Base-by-base conservation (phyloP, 2,329 filamentous ascomycete species). In the Exserohilum rostratum region DNA sequence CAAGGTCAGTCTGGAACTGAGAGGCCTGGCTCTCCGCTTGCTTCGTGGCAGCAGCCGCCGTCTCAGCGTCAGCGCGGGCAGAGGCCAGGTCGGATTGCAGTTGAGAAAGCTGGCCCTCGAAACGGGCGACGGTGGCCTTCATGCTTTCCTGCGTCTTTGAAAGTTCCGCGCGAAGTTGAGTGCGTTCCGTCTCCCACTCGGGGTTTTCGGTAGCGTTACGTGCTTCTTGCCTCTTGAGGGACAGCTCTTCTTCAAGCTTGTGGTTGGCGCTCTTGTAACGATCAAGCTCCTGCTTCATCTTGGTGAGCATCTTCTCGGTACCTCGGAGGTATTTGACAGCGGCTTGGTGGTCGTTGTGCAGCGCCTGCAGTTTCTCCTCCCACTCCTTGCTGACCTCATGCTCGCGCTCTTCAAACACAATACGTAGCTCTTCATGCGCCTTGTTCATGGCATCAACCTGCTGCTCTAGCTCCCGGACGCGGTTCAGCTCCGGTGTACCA, bases 261-360 rank as follows among this genome's bases (percentile, higher is more conserved):
- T 83, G 80, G 69, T 97, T 97, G 57, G 95, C 90, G 11, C 86
- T 79, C 82, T 98, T 98, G 78, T 96, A 95, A 53, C 92, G 90
- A 50, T 89, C 83, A n/a, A 99, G 82, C 77, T 99, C 95, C 69
- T 97, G 92, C 80, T 98, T 98, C 83, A 99, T 93, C 76, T 96
- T 93, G 77, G 95, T 93, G 44, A 99, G 85, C 92, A 99, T 97
- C 83, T 97, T 98, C 77, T 99, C 95, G 1, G 95, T 98, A 54
- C 95, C 95, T 77, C 96, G 96, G 64, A 99, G 91, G 70, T 99
- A 99, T 76, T 97, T 95, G 45, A 98, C 93, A 13, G 95, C 93
- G 37, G 95, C 96, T 76, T 97, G 92, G 73, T 99, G 97, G 74
- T 99, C 95, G 72, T 93, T 96, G 77, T 98, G 93, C 29, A 99